These are phyloP conservation scores for Daldinia concentrica DNA, from an alignment of 495 filamentous ascomycete species.

Conservation along the genomic window DNA sequence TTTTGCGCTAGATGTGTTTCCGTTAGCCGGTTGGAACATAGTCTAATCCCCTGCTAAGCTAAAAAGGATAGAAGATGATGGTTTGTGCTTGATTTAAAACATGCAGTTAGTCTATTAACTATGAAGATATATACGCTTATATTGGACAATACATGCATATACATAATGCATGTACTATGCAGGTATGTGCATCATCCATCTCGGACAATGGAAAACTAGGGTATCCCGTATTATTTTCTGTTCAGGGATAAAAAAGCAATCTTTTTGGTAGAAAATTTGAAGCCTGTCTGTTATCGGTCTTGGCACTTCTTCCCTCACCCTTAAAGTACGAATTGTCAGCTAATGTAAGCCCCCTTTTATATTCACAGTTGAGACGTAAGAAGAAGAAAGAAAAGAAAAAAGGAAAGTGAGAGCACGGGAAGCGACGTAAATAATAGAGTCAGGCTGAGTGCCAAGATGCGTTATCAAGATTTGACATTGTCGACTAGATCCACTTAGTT, in stretches of 20 bases:
- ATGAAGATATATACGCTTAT: neutral
- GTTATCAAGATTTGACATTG: slow-evolving; percentile 25
- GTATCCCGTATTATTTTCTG: slow-evolving; percentile 5
- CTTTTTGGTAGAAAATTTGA: slow-evolving; percentile 16
- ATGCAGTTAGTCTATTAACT: slow-evolving; percentile 18
- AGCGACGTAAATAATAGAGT: neutral
- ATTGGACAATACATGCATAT: neutral
- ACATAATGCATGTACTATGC: neutral
- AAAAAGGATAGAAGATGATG: slow-evolving; percentile 3
- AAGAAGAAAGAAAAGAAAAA: neutral
- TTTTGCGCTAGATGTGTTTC: slow-evolving; percentile 8
- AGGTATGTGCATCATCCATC: slow-evolving; percentile 31
- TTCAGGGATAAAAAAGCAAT: slow-evolving; percentile 11
- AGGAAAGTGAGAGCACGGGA: neutral
- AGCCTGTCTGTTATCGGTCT: slow-evolving; percentile 15
- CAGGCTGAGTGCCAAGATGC: slow-evolving; percentile 19
- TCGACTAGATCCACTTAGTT: slow-evolving; percentile 33
- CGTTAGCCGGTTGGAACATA: slow-evolving; percentile 30
- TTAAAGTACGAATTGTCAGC: slow-evolving; percentile 6
- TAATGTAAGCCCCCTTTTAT: slow-evolving; percentile 31
- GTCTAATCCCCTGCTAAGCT: slow-evolving; percentile 23
- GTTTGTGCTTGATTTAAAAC: slow-evolving; percentile 27
- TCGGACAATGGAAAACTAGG: slow-evolving; percentile 27
- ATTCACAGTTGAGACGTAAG: slow-evolving; percentile 1
- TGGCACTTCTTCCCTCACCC: slow-evolving; percentile 28